Base-by-base conservation (phyloP, 495 filamentous ascomycete genomes). In the Glonium stellatum region DNA sequence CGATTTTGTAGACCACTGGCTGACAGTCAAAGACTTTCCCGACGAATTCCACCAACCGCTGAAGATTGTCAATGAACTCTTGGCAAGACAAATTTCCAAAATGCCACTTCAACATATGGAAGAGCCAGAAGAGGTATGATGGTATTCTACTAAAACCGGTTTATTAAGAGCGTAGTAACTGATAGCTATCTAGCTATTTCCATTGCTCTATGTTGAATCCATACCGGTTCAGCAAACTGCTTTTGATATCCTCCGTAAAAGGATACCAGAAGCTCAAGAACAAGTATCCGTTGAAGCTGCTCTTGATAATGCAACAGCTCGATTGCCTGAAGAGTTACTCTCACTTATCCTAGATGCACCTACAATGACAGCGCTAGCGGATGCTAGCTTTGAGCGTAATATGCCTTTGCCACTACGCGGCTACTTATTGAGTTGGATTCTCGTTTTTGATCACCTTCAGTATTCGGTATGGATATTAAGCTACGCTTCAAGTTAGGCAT, bases 361-460 rank as follows among this genome's bases (percentile, higher is more conserved):
- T 18, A 72, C 69, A 1, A 52, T 69, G 71, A 78, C 71, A 62
- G 60, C 65, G 1, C 55, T 79, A 8, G 68, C 51, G n/a, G 70
- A 72, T 22, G 70, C 72, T 49, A 67, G 66, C 34, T 75, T 78
- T 44, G 71, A 79, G 79, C n/a, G 74, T 56, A 56, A 69, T 59
- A 72, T 95, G 73, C 74, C 84, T 68, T 54, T 72, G 21, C 55
- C 74, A 61, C 54, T 80, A 64, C 79, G 88, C 50, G 84, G 85
- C 5, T 99, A 96, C 69, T 79, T 97, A n/a, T 75, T 96, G 27
- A 87, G 90, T 42, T 97, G 93, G 93, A 82, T 89, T 58, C 75
- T 97, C 13, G 82, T 96, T 2, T 97, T 95, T 68, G 90, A 93
- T 65, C 87, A 91, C 59, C 93, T 93, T 69, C 75, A 79, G 51